Evolutionary conservation across 2,329 filamentous ascomycete genomes (phyloP).

Genomic region (Kalaharituber pfeilii): DNA sequence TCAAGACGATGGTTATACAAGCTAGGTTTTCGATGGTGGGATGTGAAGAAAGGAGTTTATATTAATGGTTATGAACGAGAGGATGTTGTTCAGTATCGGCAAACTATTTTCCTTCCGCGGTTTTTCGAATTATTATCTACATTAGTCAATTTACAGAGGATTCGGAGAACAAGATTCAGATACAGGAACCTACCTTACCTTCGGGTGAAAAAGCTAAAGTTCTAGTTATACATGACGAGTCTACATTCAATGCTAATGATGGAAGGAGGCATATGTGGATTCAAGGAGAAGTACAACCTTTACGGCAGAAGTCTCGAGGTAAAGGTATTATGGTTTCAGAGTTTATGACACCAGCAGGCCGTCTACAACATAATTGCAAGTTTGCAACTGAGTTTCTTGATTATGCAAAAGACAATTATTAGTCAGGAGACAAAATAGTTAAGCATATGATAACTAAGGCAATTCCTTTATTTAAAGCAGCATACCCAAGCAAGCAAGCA

Average conservation of each 20-base stretch:
- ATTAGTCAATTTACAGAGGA: neutral
- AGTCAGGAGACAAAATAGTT: slow-evolving; percentile 2
- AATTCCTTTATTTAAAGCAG: slow-evolving; percentile 5
- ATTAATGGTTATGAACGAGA: slow-evolving; percentile 3
- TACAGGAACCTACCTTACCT: neutral
- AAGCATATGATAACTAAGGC: slow-evolving; percentile 1
- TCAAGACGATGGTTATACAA: neutral
- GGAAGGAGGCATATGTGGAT: slow-evolving; percentile 2
- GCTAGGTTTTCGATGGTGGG: neutral
- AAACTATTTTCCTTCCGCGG: slow-evolving; percentile 2
- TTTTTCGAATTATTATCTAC: neutral
- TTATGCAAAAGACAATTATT: slow-evolving; percentile 5
- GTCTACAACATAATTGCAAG: too few species aligned
- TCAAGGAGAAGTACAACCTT: neutral
- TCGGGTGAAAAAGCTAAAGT: slow-evolving; percentile 1
- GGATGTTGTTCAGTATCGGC: slow-evolving; percentile 5
- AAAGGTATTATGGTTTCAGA: slow-evolving; percentile 6
- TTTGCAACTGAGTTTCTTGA: slow-evolving; percentile 4
- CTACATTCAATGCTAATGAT: slow-evolving; percentile 6
- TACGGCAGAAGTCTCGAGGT: neutral
- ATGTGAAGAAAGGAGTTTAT: slow-evolving; percentile 6
- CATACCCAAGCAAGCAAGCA: neutral
- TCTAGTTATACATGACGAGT: slow-evolving; percentile 5
- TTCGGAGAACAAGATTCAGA: neutral
- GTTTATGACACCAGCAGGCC: slow-evolving; percentile 1